phyloP scores from a whole-genome alignment of 305 asterid species.

The Solanum hybrid region DNA sequence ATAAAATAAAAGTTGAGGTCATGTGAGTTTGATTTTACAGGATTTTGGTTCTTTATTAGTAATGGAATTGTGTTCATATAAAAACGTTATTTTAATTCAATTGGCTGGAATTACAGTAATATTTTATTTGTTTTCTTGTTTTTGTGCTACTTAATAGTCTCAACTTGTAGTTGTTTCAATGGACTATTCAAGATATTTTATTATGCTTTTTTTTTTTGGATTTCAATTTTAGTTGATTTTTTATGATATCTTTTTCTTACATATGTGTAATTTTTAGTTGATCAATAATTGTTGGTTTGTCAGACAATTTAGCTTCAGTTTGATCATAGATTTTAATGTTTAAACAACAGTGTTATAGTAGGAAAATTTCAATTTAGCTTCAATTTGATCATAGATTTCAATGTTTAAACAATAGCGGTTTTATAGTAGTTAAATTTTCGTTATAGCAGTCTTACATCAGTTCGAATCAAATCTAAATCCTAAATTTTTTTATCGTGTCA shows the following conservation, averaged over 20 bases:
- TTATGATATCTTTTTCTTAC: not conserved
- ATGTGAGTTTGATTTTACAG: not conserved
- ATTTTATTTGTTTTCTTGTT: not conserved
- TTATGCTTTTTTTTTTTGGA: not conserved
- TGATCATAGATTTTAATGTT: not conserved
- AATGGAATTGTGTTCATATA: not conserved
- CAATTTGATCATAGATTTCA: too few species aligned
- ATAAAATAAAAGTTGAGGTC: not conserved
- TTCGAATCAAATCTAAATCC: not conserved
- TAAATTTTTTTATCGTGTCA: not conserved
- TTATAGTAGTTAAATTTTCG: too few species aligned
- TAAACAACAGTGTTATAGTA: not conserved
- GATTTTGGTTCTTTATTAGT: not conserved
- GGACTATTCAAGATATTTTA: not conserved
- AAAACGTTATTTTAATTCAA: not conserved
- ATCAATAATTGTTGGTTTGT: not conserved
- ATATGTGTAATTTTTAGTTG: not conserved
- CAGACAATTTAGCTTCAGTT: not conserved
- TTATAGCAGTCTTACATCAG: not conserved
- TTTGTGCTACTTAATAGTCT: not conserved
- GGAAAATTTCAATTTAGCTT: not conserved
- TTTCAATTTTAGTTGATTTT: not conserved
- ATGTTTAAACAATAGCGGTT: accelerated
- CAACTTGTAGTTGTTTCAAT: not conserved
- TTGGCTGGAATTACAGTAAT: not conserved